These are phyloP conservation scores for Ceratocystis ficicola DNA, from an alignment of 2,329 filamentous ascomycete genomes.

Conservation along the genomic window DNA sequence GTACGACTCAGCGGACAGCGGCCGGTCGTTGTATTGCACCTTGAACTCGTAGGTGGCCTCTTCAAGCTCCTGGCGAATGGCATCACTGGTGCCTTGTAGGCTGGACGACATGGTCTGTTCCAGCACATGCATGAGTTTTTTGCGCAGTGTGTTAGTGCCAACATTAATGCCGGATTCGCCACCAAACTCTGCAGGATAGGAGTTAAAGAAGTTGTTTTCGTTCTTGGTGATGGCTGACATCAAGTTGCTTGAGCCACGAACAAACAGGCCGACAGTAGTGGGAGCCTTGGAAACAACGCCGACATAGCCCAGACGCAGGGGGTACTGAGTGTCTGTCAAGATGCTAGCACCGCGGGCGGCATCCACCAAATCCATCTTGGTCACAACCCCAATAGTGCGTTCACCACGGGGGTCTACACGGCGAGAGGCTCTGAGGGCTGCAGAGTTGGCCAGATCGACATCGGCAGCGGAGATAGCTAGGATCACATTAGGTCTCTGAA, in stretches of 20 bases:
- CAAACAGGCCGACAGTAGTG: slow-evolving; percentile 59
- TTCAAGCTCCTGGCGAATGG: slow-evolving; percentile 87
- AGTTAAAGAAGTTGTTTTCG: slow-evolving; percentile 73
- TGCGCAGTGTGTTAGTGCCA: slow-evolving; percentile 75
- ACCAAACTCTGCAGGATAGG: slow-evolving; percentile 71
- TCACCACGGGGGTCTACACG: slow-evolving; percentile 89
- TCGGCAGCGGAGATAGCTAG: slow-evolving; percentile 95
- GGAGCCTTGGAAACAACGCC: slow-evolving; percentile 84
- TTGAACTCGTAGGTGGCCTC: slow-evolving; percentile 98
- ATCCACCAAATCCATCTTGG: slow-evolving; percentile 97
- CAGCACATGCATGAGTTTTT: slow-evolving; percentile 92
- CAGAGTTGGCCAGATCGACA: slow-evolving; percentile 93
- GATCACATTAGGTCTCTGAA: slow-evolving; percentile 89
- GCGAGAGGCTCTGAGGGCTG: slow-evolving; percentile 76
- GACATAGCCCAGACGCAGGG: slow-evolving; percentile 86
- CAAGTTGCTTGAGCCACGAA: slow-evolving; percentile 68
- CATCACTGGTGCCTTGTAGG: slow-evolving; percentile 76
- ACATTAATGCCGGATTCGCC: slow-evolving; percentile 59
- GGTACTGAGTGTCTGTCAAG: slow-evolving; percentile 81
- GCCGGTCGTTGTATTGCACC: slow-evolving; percentile 96
- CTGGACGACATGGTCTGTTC: slow-evolving; percentile 96
- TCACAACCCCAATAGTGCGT: slow-evolving; percentile 94
- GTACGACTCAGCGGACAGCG: slow-evolving; percentile 89
- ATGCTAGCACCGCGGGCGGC: slow-evolving; percentile 64
- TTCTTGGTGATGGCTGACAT: slow-evolving; percentile 73